Evolutionary conservation across 1,284 basidiomycete genomes (phyloP), one percentile per base, ranked within the genome.

Genomic region (Porodaedalea pini): DNA sequence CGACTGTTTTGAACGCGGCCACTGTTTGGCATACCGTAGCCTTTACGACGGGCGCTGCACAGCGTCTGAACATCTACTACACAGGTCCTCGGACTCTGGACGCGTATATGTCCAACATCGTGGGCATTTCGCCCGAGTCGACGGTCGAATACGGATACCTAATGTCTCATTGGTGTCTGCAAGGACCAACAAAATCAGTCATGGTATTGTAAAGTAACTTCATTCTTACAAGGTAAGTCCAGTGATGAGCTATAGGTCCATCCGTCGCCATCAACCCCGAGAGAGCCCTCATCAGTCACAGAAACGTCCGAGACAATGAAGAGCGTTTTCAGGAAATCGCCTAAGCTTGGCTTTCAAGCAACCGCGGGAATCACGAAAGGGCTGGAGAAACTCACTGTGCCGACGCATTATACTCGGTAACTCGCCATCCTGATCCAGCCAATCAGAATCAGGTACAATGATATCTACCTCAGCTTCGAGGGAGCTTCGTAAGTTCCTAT

Each of bases 61-160:
- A 13, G 56, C 61, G 11, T 49, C 45, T 4, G 43, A 37, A 65
- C 90, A 92, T 61, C 90, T 75, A 6, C 61, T 57, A 70, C 90
- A 92, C n/a, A 90, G 68, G 5, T 66, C 64, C 11, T 82, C 75
- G 13, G 73, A 69, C 31, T 71, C 66, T 4, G 68, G 63, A 3
- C 82, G 75, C 0, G 81, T 83, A 66, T 79, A 85, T 4, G 81
- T 84, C 90, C 91, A 92, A 69, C 91, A 94, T 15, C 90, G 77
- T 2, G 88, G 86, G 67, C 91, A 92, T 67, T 92, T 90, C 11
- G 73, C 65, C 34, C 70, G 62, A 4, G 66, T 68, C 1, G 88
- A 79, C 3, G 86, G 83, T 4, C 76, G 72, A 4, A 90, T 72
- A 7, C 77, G 75, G 54, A 85, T 69, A 3, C 66, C 69, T 2